phyloP scores from a whole-genome alignment of 495 filamentous ascomycete genomes.

The Durotheca rogersii region DNA sequence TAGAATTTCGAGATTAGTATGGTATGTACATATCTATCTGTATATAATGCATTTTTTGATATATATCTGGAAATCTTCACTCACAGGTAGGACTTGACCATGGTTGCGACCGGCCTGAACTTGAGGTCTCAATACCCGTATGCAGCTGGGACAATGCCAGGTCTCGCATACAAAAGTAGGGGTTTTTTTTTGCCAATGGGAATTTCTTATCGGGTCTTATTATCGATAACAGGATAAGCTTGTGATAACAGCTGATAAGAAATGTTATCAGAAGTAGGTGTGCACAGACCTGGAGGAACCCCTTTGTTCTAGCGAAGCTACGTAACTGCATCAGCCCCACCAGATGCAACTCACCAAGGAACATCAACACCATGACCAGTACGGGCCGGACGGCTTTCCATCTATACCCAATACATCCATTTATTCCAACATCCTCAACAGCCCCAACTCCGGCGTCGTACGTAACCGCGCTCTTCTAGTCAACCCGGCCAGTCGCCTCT shows the following conservation, averaged over 20 bases:
- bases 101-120: constrained; percentile 49
- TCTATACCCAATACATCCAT: neutral
- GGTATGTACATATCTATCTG: too few species aligned
- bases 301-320: too few species aligned
- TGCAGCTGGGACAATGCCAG: constrained; percentile 1
- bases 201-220: constrained; percentile 13
- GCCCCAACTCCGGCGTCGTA: too few species aligned
- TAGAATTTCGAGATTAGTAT: neutral
- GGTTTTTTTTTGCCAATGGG: too few species aligned
- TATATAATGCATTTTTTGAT: too few species aligned
- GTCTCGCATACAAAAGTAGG: too few species aligned
- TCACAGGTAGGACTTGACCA: constrained; percentile 95
- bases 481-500: constrained; percentile 12
- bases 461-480: too few species aligned
- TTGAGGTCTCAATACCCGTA: constrained; percentile 6
- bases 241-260: neutral
- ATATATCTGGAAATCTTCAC: too few species aligned
- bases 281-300: constrained; percentile 21
- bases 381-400: constrained; percentile 12
- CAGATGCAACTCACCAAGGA: too few species aligned
- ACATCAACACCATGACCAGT: constrained; percentile 5
- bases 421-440: constrained; percentile 16
- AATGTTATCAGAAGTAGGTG: constrained; percentile 9
- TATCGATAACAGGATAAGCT: too few species aligned
- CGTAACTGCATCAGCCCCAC: constrained; percentile 16